phyloP scores from a whole-genome alignment of 2,329 filamentous ascomycete species.

The Aureobasidium sp. region DNA sequence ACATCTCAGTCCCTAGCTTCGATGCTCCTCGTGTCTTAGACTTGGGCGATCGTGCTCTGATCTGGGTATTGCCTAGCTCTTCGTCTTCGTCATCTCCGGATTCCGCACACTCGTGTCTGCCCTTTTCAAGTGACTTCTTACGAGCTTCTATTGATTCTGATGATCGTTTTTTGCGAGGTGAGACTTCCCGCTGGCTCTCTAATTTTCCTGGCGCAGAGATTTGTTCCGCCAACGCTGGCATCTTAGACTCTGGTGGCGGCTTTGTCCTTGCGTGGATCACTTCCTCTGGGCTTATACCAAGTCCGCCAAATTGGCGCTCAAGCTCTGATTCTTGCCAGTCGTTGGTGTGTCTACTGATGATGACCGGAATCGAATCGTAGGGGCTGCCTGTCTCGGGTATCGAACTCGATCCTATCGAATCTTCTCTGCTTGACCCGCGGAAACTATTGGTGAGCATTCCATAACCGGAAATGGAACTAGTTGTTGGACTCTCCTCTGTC shows the following conservation, averaged over 20 bases:
- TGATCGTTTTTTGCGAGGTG: constrained; percentile 58
- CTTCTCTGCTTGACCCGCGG: constrained; percentile 71
- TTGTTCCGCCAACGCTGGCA: constrained; percentile 54
- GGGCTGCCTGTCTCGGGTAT: constrained; percentile 81
- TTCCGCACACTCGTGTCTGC: constrained; percentile 63
- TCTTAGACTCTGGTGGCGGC: constrained; percentile 26
- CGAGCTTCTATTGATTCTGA: constrained; percentile 68
- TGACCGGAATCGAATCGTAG: constrained; percentile 69
- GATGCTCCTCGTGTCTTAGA: constrained; percentile 58
- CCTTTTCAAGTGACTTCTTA: constrained; percentile 67
- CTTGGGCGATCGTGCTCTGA: constrained; percentile 46
- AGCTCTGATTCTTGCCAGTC: constrained; percentile 65
- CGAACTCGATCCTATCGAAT: constrained; percentile 81
- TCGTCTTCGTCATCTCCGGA: constrained; percentile 95
- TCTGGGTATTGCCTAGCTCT: constrained; percentile 60
- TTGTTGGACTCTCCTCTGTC: constrained; percentile 75
- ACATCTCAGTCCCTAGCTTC: constrained; percentile 94
- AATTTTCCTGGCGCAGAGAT: constrained; percentile 55
- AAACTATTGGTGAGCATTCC: constrained; percentile 66
- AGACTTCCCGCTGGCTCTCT: constrained; percentile 26
- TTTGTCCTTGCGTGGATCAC: constrained; percentile 25
- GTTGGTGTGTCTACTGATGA: constrained; percentile 65
- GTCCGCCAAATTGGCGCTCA: constrained; percentile 49
- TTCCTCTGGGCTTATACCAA: constrained; percentile 62
- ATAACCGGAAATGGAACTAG: constrained; percentile 62